A percentile compares a stretch with the other conserved stretches of the same genome.
Evolutionary conservation across 2,329 filamentous ascomycete genomes (phyloP).

Genomic region (Allantophomopsis lycopodina): DNA sequence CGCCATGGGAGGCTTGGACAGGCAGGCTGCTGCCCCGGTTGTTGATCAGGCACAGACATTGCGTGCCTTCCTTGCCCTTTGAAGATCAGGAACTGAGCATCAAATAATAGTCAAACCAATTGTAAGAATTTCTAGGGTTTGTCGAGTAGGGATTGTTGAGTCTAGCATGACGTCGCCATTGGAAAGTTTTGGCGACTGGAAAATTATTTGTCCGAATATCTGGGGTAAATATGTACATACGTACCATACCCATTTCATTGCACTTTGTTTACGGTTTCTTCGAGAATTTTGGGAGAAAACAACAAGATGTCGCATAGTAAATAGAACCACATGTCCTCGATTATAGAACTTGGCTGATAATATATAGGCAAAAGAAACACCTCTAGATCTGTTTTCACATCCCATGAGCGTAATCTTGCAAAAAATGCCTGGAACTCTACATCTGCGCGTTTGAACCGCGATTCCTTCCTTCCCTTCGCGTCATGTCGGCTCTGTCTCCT

Average conservation of each 20-base stretch:
- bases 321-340: slow-evolving; percentile 4
- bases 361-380: slow-evolving; percentile 69
- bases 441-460: slow-evolving; percentile 72
- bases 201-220: not conserved
- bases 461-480: slow-evolving; percentile 85
- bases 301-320: slow-evolving; percentile 35
- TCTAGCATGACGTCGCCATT: no score
- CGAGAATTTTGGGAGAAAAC: not conserved
- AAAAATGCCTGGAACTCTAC: slow-evolving; percentile 72
- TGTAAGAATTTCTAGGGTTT: no score
- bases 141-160: no score
- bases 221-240: not conserved
- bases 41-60: slow-evolving; percentile 6
- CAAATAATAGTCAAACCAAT: no score
- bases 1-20: slow-evolving; percentile 45
- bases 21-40: not conserved
- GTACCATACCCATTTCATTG: not conserved
- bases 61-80: slow-evolving; percentile 2
- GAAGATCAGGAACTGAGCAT: no score
- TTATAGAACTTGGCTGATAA: slow-evolving; percentile 1
- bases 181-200: no score
- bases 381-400: slow-evolving; percentile 84
- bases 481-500: slow-evolving; percentile 81
- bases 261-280: not conserved
- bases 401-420: slow-evolving; percentile 74